Evolutionary conservation across 2,329 filamentous ascomycete genomes (phyloP).

Genomic region (Thielaviopsis musarum): DNA sequence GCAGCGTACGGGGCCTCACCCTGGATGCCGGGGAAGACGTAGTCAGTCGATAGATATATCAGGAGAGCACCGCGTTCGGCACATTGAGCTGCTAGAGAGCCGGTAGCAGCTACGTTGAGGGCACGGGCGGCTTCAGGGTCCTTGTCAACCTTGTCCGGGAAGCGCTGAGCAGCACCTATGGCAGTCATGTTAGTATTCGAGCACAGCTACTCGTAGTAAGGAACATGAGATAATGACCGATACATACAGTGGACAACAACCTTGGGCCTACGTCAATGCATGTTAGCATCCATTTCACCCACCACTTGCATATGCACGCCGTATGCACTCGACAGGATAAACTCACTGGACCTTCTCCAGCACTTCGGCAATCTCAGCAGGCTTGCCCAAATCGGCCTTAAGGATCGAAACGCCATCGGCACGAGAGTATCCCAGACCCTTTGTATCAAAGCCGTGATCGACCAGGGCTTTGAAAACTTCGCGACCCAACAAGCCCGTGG

Average conservation of each 20-base stretch:
- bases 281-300: background rate
- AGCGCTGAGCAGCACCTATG: constrained; percentile 69
- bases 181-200: background rate
- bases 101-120: constrained; percentile 59
- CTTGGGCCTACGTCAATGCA: constrained; percentile 37
- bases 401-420: constrained; percentile 53
- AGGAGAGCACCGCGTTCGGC: constrained; percentile 43
- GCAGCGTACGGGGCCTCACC: constrained; percentile 75
- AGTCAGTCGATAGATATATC: constrained; percentile 71
- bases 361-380: constrained; percentile 28
- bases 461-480: constrained; percentile 45
- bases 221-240: background rate
- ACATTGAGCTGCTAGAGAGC: constrained; percentile 48
- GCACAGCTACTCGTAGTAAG: background rate
- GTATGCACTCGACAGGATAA: background rate
- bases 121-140: constrained; percentile 58
- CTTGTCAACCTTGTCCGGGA: constrained; percentile 68
- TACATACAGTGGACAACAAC: constrained; percentile 65
- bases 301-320: constrained; percentile 3
- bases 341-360: constrained; percentile 40
- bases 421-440: constrained; percentile 58
- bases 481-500: constrained; percentile 67
- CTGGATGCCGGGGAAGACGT: constrained; percentile 54
- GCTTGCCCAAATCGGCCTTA: constrained; percentile 36
- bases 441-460: constrained; percentile 39